Percentiles rank a stretch among this genome's conserved stretches.
Evolutionary conservation across 768 basidiomycete species (phyloP).

Genomic region (Termitomyces sp.): DNA sequence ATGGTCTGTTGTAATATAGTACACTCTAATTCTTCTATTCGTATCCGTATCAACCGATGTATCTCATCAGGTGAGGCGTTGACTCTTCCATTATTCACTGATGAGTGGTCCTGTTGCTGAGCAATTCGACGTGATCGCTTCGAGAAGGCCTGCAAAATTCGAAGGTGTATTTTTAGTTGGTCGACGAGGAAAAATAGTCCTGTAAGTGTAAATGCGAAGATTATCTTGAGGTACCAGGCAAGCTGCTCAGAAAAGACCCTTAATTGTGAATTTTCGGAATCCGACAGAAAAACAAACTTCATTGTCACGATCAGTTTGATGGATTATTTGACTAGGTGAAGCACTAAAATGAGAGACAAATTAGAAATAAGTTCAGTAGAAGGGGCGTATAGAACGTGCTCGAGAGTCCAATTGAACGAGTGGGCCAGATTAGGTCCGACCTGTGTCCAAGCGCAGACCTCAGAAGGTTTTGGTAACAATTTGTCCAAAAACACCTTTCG

Average conservation of each 20-base stretch:
- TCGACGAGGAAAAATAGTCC: neutral
- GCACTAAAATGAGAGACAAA: neutral
- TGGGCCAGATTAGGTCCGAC: neutral
- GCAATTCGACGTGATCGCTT: neutral
- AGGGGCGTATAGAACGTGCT: neutral
- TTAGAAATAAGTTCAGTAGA: neutral
- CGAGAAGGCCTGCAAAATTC: neutral
- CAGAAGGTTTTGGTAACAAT: neutral
- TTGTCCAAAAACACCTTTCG: neutral
- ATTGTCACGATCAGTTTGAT: neutral
- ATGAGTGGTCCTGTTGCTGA: neutral
- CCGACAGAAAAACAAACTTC: neutral
- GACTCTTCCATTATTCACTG: too few species aligned
- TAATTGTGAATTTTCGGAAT: neutral
- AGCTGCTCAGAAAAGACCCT: neutral
- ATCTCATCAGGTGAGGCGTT: too few species aligned
- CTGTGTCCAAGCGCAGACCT: neutral
- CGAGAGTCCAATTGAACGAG: neutral
- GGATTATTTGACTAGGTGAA: neutral
- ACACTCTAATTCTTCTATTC: too few species aligned
- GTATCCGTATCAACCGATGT: too few species aligned
- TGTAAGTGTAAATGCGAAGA: neutral
- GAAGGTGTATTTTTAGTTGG: neutral
- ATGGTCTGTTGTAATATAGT: neutral
- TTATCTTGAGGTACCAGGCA: neutral